A percentile compares a stretch with the other conserved stretches of the same genome.
Evolutionary conservation across 352 stramenopile species (phyloP).

Genomic region (Pythium phragmiticola): DNA sequence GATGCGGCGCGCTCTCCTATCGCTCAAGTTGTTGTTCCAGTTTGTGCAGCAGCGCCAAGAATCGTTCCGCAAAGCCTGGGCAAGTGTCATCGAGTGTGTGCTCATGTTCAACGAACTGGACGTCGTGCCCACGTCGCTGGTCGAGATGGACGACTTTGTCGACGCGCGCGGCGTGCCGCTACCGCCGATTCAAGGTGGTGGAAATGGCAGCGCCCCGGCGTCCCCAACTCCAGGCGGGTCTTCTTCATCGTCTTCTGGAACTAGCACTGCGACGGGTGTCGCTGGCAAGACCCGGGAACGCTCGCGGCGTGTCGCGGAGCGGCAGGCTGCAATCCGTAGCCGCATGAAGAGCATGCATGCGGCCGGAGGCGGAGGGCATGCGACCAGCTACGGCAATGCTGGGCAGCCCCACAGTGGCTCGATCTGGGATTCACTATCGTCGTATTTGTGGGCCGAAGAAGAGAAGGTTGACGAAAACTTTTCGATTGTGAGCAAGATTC

Average conservation of each 20-base stretch:
- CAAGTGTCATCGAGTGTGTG: conserved; percentile 79
- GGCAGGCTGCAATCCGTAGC: conserved; percentile 78
- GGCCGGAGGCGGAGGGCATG: conserved; percentile 39
- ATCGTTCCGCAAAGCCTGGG: conserved; percentile 78
- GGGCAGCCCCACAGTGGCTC: conserved; percentile 38
- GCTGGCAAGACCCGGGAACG: conserved; percentile 78
- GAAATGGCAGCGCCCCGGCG: conserved; percentile 14
- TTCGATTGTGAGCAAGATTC: conserved; percentile 75
- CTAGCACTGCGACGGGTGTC: conserved; percentile 36
- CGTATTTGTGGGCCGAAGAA: conserved; percentile 82
- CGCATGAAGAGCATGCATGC: conserved; percentile 79
- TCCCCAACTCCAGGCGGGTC: conserved; percentile 12
- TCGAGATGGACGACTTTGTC: conserved; percentile 89
- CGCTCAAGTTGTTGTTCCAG: conserved; percentile 80
- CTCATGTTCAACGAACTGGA: conserved; percentile 90
- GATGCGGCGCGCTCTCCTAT: conserved; percentile 70
- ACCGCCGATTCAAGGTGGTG: conserved; percentile 59
- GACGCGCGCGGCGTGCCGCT: conserved; percentile 78
- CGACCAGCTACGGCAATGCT: conserved; percentile 22
- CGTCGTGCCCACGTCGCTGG: conserved; percentile 77
- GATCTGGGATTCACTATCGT: conserved; percentile 81
- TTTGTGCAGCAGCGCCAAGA: conserved; percentile 83
- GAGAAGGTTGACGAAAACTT: conserved; percentile 80
- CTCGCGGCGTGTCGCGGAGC: conserved; percentile 73
- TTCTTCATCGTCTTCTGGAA: conserved; percentile 7